Percentiles rank a stretch among this genome's conserved stretches.
phyloP scores from a whole-genome alignment of 73 alveolate genomes.

The Uronychia binucleata region DNA sequence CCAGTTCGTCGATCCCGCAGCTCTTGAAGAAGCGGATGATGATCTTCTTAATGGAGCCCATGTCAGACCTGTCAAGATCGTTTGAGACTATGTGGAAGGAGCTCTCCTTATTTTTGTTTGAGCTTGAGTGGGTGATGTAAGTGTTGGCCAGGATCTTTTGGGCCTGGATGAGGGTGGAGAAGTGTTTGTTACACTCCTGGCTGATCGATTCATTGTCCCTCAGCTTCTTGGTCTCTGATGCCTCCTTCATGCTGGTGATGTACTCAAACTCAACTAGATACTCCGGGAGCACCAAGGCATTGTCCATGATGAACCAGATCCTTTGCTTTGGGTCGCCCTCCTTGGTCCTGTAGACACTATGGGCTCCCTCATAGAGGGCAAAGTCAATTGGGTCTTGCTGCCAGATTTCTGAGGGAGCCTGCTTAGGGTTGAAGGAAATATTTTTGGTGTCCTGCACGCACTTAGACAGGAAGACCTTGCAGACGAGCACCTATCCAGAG shows the following conservation, averaged over 20 bases:
- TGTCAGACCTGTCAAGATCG: slow-evolving; percentile 79
- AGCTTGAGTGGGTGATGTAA: slow-evolving; percentile 38
- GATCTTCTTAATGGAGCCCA: slow-evolving; percentile 71
- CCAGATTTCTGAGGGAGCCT: slow-evolving; percentile 76
- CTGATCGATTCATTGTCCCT: neutral
- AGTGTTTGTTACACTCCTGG: slow-evolving; percentile 36
- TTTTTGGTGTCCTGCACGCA: slow-evolving; percentile 64
- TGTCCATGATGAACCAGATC: slow-evolving; percentile 86
- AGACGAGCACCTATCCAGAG: slow-evolving; percentile 78
- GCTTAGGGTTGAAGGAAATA: slow-evolving; percentile 61
- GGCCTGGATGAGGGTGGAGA: slow-evolving; percentile 28
- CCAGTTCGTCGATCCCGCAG: slow-evolving; percentile 57
- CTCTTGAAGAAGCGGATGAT: slow-evolving; percentile 53
- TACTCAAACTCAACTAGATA: slow-evolving; percentile 89
- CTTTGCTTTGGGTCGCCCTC: slow-evolving; percentile 76
- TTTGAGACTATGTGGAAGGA: slow-evolving; percentile 36
- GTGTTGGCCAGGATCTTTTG: slow-evolving; percentile 51
- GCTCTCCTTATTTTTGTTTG: neutral
- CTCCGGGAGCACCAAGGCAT: slow-evolving; percentile 85
- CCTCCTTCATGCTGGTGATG: slow-evolving; percentile 13
- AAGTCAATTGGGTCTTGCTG: slow-evolving; percentile 61
- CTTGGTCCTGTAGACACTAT: slow-evolving; percentile 71
- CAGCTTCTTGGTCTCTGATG: slow-evolving; percentile 5
- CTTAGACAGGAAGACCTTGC: slow-evolving; percentile 81
- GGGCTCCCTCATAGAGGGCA: slow-evolving; percentile 36